phyloP scores from a whole-genome alignment of 305 asterid species.

The Solanum hybrid region DNA sequence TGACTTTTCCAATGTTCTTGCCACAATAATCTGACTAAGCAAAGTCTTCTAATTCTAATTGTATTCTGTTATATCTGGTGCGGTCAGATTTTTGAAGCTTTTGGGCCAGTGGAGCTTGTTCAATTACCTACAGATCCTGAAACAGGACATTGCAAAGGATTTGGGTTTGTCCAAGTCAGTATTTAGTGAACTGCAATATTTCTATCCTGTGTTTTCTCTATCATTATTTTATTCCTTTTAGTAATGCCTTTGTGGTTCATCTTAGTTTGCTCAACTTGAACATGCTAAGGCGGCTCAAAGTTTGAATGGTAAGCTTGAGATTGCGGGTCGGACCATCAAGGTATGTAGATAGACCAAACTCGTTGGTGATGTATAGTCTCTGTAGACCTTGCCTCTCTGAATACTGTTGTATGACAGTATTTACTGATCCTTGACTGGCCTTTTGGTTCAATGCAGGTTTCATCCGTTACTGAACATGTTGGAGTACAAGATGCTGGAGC shows the following conservation, averaged over 20 bases:
- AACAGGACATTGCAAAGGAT: constrained; percentile 98
- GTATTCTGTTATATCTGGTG: not conserved
- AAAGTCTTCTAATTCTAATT: not conserved
- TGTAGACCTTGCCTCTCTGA: not conserved
- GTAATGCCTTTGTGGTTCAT: not conserved
- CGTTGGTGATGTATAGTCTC: not conserved
- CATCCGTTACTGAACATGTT: constrained; percentile 85
- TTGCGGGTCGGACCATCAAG: constrained; percentile 95
- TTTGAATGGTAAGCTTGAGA: constrained; percentile 85
- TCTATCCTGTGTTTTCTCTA: not conserved
- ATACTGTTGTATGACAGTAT: not conserved
- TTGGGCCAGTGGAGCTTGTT: constrained; percentile 96
- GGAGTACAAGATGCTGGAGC: constrained; percentile 80
- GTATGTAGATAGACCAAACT: constrained; percentile 17
- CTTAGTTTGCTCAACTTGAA: constrained; percentile 79
- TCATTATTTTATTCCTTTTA: not conserved
- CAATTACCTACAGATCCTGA: constrained; percentile 97
- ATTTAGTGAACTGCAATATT: constrained; percentile 14
- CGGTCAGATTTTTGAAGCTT: constrained; percentile 84
- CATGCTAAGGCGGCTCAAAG: constrained; percentile 96
- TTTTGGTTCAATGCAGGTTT: constrained; percentile 48
- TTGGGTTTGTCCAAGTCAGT: constrained; percentile 96
- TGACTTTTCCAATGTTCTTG: not conserved
- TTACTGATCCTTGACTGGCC: not conserved
- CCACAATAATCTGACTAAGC: not conserved